Evolutionary conservation across 164 flowering plant species (phyloP).

Genomic region (Stephania yunnanensis): DNA sequence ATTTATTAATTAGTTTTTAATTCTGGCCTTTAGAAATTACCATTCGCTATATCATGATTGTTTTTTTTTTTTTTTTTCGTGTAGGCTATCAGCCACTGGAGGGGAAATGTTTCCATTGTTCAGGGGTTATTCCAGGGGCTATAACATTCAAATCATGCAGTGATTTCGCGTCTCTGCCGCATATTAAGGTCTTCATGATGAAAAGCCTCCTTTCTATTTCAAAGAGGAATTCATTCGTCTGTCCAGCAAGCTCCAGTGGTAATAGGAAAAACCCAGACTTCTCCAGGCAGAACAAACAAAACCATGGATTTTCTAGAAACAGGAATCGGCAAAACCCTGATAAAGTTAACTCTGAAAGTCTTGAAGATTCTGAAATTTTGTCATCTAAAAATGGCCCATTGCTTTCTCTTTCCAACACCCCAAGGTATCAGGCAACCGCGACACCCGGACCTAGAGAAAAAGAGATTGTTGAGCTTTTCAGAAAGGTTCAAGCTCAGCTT

Average conservation of each 20-base stretch:
- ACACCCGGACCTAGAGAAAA: slow-evolving; percentile 76
- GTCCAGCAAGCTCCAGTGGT: slow-evolving; percentile 51
- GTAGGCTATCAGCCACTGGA: slow-evolving; percentile 57
- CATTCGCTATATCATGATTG: background rate
- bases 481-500: slow-evolving; percentile 81
- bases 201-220: slow-evolving; percentile 21
- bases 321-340: slow-evolving; percentile 57
- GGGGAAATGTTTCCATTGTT: slow-evolving; percentile 46
- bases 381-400: slow-evolving; percentile 65
- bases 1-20: no score
- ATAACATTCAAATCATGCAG: slow-evolving; percentile 27
- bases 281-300: slow-evolving; percentile 53
- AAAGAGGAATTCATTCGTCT: slow-evolving; percentile 30
- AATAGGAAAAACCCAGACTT: slow-evolving; percentile 71
- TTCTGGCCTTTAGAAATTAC: no score
- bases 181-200: slow-evolving; percentile 24
- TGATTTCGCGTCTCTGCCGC: slow-evolving; percentile 21
- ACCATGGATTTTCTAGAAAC: slow-evolving; percentile 41
- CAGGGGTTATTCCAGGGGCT: slow-evolving; percentile 50
- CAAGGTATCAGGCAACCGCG: slow-evolving; percentile 54
- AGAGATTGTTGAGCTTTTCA: slow-evolving; percentile 83
- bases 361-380: slow-evolving; percentile 54
- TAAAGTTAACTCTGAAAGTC: slow-evolving; percentile 38
- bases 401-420: slow-evolving; percentile 46
- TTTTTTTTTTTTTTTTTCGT: slow-evolving; percentile 2